A percentile compares a stretch with the other conserved stretches of the same genome.
Conservation (phyloP, 2,329 filamentous ascomycete species). For the Trichophyton schoenleinii region DNA sequence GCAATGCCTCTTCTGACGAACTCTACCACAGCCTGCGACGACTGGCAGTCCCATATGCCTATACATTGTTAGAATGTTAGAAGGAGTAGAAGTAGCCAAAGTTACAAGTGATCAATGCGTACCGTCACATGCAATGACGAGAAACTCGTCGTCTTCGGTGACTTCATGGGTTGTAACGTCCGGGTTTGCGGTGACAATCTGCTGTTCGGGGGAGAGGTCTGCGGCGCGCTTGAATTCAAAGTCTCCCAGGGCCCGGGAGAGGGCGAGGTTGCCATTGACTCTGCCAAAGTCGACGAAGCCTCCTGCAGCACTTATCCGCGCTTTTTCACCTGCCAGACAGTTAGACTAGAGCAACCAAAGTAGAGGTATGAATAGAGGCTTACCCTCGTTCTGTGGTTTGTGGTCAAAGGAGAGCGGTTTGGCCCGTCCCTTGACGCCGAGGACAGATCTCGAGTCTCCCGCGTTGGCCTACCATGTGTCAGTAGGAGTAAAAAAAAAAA, state of each 20-base stretch:
- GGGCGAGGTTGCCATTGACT: constrained; percentile 92
- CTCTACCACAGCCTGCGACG: constrained; percentile 91
- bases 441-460: constrained; percentile 85
- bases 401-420: constrained; percentile 99
- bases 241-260: constrained; percentile 94
- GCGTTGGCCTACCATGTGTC: constrained; percentile 70
- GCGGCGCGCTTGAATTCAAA: constrained; percentile 99
- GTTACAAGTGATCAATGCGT: constrained; percentile 25
- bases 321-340: constrained; percentile 63
- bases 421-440: constrained; percentile 91
- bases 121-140: constrained; percentile 90
- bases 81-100: too few species aligned
- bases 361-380: constrained; percentile 9
- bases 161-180: constrained; percentile 88
- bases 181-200: constrained; percentile 94
- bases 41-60: constrained; percentile 99
- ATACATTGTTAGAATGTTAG: neutral
- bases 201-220: constrained; percentile 90
- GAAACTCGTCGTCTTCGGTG: constrained; percentile 85
- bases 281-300: constrained; percentile 97
- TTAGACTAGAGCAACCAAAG: constrained; percentile 9
- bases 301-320: constrained; percentile 85
- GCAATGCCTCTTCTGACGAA: constrained; percentile 94
- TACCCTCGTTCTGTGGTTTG: constrained; percentile 96
- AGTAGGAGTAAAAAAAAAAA: constrained; percentile 10